Conservation (phyloP, 495 filamentous ascomycete species). For the Penicillium lividum region DNA sequence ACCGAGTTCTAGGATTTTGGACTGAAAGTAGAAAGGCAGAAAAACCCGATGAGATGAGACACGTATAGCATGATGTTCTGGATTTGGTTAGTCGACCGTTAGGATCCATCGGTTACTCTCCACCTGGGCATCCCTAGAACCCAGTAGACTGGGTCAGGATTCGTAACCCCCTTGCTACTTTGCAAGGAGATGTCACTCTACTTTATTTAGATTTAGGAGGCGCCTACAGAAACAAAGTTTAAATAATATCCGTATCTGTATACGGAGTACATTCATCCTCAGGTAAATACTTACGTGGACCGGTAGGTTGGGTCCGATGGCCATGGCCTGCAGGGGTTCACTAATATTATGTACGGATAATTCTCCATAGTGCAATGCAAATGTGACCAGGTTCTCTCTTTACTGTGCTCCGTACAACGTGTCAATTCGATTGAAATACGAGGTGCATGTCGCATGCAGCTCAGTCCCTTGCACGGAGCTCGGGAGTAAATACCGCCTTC, state of each 20-base stretch:
- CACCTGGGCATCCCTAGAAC: neutral
- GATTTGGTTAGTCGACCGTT: conserved; percentile 27
- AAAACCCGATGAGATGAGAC: neutral
- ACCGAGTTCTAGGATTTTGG: neutral
- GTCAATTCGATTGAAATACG: neutral
- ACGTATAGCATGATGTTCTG: neutral
- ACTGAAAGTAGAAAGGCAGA: neutral
- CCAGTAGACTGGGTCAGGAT: neutral
- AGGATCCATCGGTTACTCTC: conserved; percentile 11
- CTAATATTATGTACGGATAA: neutral
- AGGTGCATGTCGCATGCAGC: neutral
- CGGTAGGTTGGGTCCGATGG: neutral
- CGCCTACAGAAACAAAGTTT: neutral
- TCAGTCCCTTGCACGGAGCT: neutral
- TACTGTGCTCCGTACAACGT: neutral
- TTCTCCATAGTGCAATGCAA: neutral
- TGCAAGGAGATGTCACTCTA: neutral
- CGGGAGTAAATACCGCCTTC: too few species aligned
- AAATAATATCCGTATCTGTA: neutral
- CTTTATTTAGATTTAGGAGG: neutral
- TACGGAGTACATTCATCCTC: neutral
- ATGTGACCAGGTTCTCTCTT: neutral
- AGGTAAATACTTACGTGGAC: neutral
- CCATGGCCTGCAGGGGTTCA: neutral
- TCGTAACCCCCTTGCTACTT: neutral